Evolutionary conservation across 23 red algal genomes (phyloP), one percentile per base, ranked within the genome.

Genomic region (Agarophyton chilense): DNA sequence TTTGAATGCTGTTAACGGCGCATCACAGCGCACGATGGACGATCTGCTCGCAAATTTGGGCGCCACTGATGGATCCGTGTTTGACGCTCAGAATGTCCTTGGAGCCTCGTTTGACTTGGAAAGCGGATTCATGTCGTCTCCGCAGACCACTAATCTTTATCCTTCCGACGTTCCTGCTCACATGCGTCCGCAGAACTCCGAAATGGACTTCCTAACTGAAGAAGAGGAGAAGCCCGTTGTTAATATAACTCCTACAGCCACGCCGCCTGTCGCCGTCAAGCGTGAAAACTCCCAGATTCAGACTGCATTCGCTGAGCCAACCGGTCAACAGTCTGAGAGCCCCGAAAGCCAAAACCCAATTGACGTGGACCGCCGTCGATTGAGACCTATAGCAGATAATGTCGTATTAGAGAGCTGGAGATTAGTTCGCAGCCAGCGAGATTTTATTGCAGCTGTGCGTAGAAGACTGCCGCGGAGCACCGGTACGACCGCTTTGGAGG

Each of bases 31-130:
- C 38, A 74, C 18, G 24, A 74, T 74, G 68, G 68, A 74, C 10
- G 68, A 74, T 74, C 68, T 74, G 68, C 43, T 74, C 43, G 29
- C 60, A 65, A 74, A 74, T 74, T 29, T 74, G 68, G 68, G 68
- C 68, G 65, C 38, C 38, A 47, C 68, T 21, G 68, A 74, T 39
- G 43, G 68, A 43, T 74, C 68, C 21, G 43, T 74, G 68, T 74
- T 74, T 74, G 68, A 74, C 21, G 43, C 38, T 7, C 60, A 65
- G 32, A 65, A 65, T 36, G 60, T 65, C 21, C 21, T 74, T 39
- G 45, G 39, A 9, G 68, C 40, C 68, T 74, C 68, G 4, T 74
- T 74, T 33, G 68, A 74, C 68, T 46, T 74, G 25, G 68, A 74
- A 25, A 74, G 36, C 24, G 29, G 4, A 14, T 74, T 74, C n/a